phyloP scores from a whole-genome alignment of 768 basidiomycete genomes.

The Pleurotus cornucopiae region DNA sequence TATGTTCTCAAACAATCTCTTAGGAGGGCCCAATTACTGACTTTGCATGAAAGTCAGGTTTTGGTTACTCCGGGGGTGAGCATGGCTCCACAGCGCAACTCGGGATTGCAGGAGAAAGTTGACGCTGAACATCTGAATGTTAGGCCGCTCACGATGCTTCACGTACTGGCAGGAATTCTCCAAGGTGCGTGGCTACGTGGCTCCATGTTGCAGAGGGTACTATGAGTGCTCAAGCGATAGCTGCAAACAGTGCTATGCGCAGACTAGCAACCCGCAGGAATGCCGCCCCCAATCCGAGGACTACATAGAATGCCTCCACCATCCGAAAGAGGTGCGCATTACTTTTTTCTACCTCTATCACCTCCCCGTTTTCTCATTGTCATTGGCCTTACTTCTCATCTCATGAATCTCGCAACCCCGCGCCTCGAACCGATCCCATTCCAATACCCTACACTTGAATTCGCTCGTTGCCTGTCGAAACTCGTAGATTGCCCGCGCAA shows the following conservation, averaged over 20 bases:
- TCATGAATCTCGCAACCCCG: background rate
- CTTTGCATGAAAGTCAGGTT: conserved; percentile 35
- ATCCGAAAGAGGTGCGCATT: conserved; percentile 74
- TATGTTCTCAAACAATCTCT: conserved; percentile 16
- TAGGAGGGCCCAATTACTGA: background rate
- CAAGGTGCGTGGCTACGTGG: conserved; percentile 38
- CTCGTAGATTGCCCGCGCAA: conserved; percentile 46
- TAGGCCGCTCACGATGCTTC: conserved; percentile 85
- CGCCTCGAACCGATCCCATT: background rate
- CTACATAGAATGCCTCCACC: conserved; percentile 90
- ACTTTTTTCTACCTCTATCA: too few species aligned
- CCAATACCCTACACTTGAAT: background rate
- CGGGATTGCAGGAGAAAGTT: background rate
- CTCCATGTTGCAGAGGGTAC: background rate
- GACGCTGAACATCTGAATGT: background rate
- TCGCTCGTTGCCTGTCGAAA: background rate
- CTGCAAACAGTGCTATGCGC: conserved; percentile 71
- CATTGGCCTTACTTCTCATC: background rate
- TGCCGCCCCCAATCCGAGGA: conserved; percentile 76
- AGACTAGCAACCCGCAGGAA: conserved; percentile 67
- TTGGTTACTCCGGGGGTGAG: conserved; percentile 41
- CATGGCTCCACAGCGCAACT: background rate
- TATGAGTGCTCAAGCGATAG: background rate
- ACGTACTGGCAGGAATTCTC: conserved; percentile 90
- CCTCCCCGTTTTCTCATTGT: background rate